Evolutionary conservation across 257 asterid species (phyloP), one percentile per base, ranked within the genome.

Genomic region (Oldenlandia corymbosa): DNA sequence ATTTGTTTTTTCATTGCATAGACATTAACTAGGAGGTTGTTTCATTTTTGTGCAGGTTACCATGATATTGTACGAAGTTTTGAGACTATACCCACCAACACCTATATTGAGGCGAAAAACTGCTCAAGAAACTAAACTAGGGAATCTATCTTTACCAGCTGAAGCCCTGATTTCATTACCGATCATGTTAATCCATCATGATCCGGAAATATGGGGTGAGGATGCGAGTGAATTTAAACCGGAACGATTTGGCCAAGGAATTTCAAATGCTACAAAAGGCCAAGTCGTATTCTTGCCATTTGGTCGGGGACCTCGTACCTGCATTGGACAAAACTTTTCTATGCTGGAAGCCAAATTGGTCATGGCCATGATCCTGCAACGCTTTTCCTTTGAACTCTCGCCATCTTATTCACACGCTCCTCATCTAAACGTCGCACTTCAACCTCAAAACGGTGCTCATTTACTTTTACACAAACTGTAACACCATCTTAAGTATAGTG

Each of bases 91-190:
- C 13, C 45, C 63, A 58, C 46, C 63, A 5, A 42, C 45, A 18
- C 24, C 24, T 26, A 26, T n/a, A n/a, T 7, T 17, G 45, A 10
- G 16, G 8, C 68, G 77, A 21, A 26, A 23, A 53, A 56, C 63
- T 7, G 20, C 5, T 18, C 60, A 72, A 49, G 72, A 72, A 14
- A 72, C 68, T 37, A 66, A 66, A 27, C 4, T 72, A 48, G 77
- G 77, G 28, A 41, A 66, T 45, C 4, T 66, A 58, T 39, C 68
- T 24, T 34, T 72, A 11, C 77, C 77, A 13, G 72, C 65, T 2
- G 72, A 63, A n/a, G 58, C 67, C 7, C 21, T 23, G 39, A 20
- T 72, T 6, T 2, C 36, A 16, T 1, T 72, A 20, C 72, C 77
- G 9, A 51, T 16, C 12, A 45, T 60, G 7, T 18, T 72, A 32